phyloP scores from a whole-genome alignment of 78 protist species.

The Protostelium mycophagum region DNA sequence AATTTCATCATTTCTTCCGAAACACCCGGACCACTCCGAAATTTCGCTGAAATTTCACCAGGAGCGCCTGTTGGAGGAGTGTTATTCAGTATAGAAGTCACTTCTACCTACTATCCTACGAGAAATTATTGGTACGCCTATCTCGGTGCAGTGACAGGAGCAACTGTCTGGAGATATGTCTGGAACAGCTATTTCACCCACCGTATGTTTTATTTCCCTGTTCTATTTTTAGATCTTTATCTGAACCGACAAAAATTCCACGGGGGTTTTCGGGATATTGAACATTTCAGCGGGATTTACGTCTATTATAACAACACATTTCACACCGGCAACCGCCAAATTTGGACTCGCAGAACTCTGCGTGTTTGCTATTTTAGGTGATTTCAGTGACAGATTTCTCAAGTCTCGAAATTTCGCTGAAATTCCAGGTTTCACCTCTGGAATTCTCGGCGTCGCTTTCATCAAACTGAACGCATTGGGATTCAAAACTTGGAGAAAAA shows the following conservation, averaged over 20 bases:
- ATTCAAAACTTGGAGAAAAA: neutral
- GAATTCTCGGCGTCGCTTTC: neutral
- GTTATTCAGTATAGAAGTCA: neutral
- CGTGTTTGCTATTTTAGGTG: neutral
- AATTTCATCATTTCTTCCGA: too few relatives aligned
- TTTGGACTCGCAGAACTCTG: neutral
- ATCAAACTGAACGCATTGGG: neutral
- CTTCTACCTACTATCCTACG: neutral
- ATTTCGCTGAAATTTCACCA: neutral
- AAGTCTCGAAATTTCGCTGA: neutral
- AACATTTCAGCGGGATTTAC: neutral
- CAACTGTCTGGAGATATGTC: neutral
- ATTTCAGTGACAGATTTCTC: neutral
- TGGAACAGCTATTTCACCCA: neutral
- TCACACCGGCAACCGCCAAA: neutral
- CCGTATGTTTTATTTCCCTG: neutral
- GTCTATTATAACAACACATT: neutral
- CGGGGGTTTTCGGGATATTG: neutral
- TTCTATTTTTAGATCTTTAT: too few relatives aligned
- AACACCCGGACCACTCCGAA: neutral
- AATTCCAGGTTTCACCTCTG: neutral
- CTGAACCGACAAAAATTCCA: too few relatives aligned
- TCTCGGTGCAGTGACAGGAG: conserved; percentile 43
- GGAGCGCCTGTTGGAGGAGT: neutral
- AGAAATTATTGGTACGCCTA: conserved; percentile 44